Evolutionary conservation across 768 basidiomycete species (phyloP), one percentile per base, ranked within the genome.

Genomic region (Suillus subluteus): DNA sequence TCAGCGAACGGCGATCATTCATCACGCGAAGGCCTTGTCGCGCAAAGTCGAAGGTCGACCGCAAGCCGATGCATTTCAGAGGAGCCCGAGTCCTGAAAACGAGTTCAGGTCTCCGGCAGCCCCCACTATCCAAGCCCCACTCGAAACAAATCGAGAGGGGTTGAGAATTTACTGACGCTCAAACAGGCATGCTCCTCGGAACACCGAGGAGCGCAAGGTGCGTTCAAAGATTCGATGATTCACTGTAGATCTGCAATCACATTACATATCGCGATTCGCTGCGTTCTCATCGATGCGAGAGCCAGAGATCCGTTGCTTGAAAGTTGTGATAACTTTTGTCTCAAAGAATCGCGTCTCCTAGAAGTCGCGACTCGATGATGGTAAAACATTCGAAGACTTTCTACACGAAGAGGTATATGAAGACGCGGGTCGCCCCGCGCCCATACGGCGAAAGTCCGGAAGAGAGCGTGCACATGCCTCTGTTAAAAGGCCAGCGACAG

Each of bases 191-290:
- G 83, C 89, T 82, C 85, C 81, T 83, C 83, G 83, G 87, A 89
- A 87, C 88, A 86, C 88, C 86, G 86, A 84, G 81, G 84, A 83
- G 88, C 82, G 86, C 88, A 90, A 89, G 87, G 80, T 89, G 89
- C 86, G 84, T 89, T 89, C 87, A 89, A 90, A 89, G 87, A 88
- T 87, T 90, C 86, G 86, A 90, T 88, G 88, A 88, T 88, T 88
- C 87, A 88, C 87, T 87, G 86, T 86, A 61, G 87, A 86, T 87
- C 87, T 87, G 87, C 87, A 88, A 88, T 88, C 88, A 89, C 87
- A 90, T 88, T 88, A 89, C 86, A 83, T 89, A 87, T 89, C 85
- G 84, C 88, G 86, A 85, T 88, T 89, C 84, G 85, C 88, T 88
- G 87, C 86, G 83, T 88, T 88, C 88, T 89, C 88, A 88, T 88